Evolutionary conservation across 441 rosid genomes (phyloP).

Genomic region (Erodium chrysanthum): DNA sequence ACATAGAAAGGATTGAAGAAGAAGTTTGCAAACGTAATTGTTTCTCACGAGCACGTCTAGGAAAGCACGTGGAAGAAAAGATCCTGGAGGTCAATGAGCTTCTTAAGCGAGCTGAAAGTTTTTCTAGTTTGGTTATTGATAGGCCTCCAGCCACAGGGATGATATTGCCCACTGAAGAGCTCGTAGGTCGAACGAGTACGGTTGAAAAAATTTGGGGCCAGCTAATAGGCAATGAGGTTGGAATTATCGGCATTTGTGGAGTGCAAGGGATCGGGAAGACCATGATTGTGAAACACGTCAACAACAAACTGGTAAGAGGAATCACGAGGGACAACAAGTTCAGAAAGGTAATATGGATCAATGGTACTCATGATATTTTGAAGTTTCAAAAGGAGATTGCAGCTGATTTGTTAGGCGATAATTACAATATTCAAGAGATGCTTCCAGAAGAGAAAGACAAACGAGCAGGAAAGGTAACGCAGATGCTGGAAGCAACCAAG

Average conservation of each 20-base stretch:
- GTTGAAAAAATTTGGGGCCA: neutral
- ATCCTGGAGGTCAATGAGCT: slow-evolving; percentile 1
- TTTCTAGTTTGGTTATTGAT: neutral
- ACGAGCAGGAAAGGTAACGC: slow-evolving; percentile 9
- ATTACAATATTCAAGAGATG: neutral
- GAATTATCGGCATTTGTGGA: slow-evolving; percentile 3
- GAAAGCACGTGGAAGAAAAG: neutral
- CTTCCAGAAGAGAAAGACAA: neutral
- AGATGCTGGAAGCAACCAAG: neutral
- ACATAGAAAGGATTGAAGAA: neutral
- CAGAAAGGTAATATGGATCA: slow-evolving; percentile 1
- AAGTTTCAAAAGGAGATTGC: slow-evolving; percentile 14
- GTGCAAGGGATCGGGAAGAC: slow-evolving; percentile 11
- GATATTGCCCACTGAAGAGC: neutral
- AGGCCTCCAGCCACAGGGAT: neutral
- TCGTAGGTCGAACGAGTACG: neutral
- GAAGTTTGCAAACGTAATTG: neutral
- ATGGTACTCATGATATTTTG: neutral
- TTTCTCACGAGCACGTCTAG: neutral
- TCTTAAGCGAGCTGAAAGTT: neutral
- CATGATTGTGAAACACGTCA: slow-evolving; percentile 2
- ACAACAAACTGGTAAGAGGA: slow-evolving; percentile 5
- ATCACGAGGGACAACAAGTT: neutral
- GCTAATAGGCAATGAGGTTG: neutral
- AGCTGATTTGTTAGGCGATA: neutral